Base-by-base conservation (phyloP, 2,329 filamentous ascomycete genomes). In the Pyrenophora teres region DNA sequence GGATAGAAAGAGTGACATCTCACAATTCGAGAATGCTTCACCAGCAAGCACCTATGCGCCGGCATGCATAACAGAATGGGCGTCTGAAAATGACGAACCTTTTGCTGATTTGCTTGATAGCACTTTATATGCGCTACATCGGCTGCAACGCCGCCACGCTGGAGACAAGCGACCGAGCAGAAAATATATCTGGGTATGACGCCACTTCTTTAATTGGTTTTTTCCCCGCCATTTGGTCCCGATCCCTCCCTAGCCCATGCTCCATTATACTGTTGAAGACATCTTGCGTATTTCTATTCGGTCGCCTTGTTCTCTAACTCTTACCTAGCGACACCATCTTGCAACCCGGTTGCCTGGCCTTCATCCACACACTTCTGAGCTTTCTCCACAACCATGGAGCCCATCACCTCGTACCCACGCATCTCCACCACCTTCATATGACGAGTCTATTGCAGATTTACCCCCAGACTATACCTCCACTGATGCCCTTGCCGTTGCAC, bases 401-500 rank as follows among this genome's bases (percentile, higher is more conserved):
- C 59, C 61, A 36, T 31, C 62, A 9, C 58, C 59, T 10, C 54
- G 46, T 16, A 56, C 43, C 46, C 46, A 67, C 57, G 60, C 42
- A 41, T 18, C 42, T 19, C 65, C 71, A 36, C 76, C 76, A 18
- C 77, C 77, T 10, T 69, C 73, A 13, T 79, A 79, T 64, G 67
- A 76, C 52, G 76, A 80, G 38, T 74, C 68, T 40, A 35, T 76
- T 36, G 59, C 67, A 53, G 77, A 81, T 55, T 45, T 69, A 21
- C 77, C 77, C 32, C 77, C 77, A 25, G 74, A 77, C 55, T 79
- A 80, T 63, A 77, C 76, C 40, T 60, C 57, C 51, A 75, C 73
- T 44, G 73, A 76, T 57, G 69, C 72, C 42, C 62, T 76, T 30
- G 77, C 76, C 42, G 61, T 68, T 46, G 76, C 73, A 44, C 67